These are phyloP conservation scores for Malus hybrid DNA, from an alignment of 331 rosid species.

Conservation along the genomic window DNA sequence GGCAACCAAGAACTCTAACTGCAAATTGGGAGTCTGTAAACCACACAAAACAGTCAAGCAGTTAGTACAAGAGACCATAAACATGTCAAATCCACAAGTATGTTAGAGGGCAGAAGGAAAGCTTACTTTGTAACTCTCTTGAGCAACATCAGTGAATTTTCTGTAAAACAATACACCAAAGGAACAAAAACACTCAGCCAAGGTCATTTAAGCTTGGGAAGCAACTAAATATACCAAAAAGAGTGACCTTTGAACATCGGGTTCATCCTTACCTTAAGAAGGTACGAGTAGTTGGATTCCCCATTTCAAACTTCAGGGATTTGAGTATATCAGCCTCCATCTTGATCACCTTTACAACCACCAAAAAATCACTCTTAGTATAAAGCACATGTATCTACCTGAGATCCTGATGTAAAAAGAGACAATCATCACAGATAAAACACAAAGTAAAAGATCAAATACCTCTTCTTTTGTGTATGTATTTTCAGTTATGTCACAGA, in stretches of 20 bases:
- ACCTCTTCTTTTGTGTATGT: conserved; percentile 41
- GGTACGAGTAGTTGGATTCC: conserved; percentile 54
- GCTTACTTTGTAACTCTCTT: conserved; percentile 29
- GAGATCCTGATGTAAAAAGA: neutral
- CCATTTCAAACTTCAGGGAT: conserved; percentile 57
- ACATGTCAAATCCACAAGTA: neutral
- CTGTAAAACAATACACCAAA: conserved; percentile 23
- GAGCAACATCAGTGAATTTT: conserved; percentile 38
- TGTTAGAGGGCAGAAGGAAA: neutral
- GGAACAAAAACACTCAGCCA: conserved; percentile 4
- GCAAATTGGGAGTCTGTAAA: conserved; percentile 33
- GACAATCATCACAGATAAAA: neutral
- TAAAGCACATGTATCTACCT: neutral
- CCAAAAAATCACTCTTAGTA: neutral
- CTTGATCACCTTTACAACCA: conserved; percentile 36
- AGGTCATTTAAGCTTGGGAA: neutral
- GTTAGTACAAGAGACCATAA: neutral
- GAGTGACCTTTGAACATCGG: neutral
- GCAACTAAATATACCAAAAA: neutral
- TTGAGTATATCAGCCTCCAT: conserved; percentile 72
- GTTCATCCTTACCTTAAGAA: conserved; percentile 45
- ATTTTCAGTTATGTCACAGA: conserved; percentile 33
- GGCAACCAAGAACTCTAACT: conserved; percentile 39
- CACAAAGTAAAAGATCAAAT: neutral
- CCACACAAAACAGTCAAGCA: neutral